Evolutionary conservation across 208 protist genomes (phyloP).

Genomic region (Crithidia sp.): DNA sequence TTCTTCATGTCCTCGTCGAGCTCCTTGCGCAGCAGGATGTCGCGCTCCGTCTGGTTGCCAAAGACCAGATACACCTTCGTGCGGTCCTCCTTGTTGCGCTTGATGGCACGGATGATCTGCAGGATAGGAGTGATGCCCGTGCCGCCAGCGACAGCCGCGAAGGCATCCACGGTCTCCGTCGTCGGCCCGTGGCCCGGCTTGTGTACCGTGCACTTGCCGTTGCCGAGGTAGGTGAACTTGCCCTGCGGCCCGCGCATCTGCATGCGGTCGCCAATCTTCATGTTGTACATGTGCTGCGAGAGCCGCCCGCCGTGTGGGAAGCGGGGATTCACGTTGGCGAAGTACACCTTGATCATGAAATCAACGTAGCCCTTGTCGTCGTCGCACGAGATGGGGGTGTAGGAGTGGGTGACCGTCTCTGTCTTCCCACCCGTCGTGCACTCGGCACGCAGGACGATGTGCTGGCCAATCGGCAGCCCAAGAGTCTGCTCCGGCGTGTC

Average conservation of each 20-base stretch:
- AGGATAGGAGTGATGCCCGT: constrained; percentile 94
- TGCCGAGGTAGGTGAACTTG: constrained; percentile 87
- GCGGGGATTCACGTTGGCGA: constrained; percentile 72
- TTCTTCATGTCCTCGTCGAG: constrained; percentile 71
- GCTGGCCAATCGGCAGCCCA: constrained; percentile 86
- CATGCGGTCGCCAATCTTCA: constrained; percentile 84
- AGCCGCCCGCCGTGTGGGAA: constrained; percentile 91
- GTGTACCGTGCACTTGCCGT: constrained; percentile 39
- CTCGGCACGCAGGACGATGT: constrained; percentile 65
- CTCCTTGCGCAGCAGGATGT: constrained; percentile 92
- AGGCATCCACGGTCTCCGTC: constrained; percentile 50
- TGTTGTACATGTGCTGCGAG: constrained; percentile 84
- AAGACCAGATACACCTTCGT: constrained; percentile 89
- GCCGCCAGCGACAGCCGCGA: constrained; percentile 79
- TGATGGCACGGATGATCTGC: constrained; percentile 90
- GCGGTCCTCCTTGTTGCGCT: constrained; percentile 67
- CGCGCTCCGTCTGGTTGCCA: constrained; percentile 87
- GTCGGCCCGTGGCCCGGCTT: constrained; percentile 28
- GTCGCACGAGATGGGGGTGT: constrained; percentile 92
- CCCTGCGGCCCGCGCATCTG: constrained; percentile 91
- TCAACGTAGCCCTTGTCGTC: constrained; percentile 92
- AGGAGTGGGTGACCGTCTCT: constrained; percentile 76
- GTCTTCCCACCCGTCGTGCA: constrained; percentile 49
- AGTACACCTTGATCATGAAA: constrained; percentile 95
- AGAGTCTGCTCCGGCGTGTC: constrained; percentile 45